These are phyloP conservation scores for Rhododendron simsii DNA, from an alignment of 148 eudicot genomes.

Conservation along the genomic window DNA sequence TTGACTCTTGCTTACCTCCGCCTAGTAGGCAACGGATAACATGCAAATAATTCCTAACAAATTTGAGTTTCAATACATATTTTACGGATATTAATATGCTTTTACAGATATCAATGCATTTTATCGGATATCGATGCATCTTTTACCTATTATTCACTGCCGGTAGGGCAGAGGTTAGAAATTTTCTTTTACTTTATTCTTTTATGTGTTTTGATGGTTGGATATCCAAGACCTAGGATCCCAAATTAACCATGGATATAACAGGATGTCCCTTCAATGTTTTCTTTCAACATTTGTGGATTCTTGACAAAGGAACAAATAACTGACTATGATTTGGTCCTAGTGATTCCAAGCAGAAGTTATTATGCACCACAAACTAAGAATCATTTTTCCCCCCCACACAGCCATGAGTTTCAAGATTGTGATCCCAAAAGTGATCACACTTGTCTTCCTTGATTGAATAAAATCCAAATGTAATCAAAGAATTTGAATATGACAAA, in stretches of 20 bases:
- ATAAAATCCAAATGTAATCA: not conserved
- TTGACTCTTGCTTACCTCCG: not conserved
- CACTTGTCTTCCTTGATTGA: not conserved
- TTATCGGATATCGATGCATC: not conserved
- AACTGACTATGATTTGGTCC: not conserved
- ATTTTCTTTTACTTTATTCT: not conserved
- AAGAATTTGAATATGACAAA: not conserved
- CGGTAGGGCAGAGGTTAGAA: not conserved
- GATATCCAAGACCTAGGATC: slow-evolving; percentile 6
- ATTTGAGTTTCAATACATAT: too few species aligned
- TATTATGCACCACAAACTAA: slow-evolving; percentile 3
- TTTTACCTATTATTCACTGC: too few species aligned
- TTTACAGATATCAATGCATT: not conserved
- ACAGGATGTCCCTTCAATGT: not conserved
- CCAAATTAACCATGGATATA: not conserved
- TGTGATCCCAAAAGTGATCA: slow-evolving; percentile 1
- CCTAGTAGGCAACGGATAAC: not conserved
- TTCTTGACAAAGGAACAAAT: slow-evolving; percentile 4
- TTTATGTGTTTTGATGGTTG: not conserved
- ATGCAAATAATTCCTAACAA: not conserved
- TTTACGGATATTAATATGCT: not conserved
- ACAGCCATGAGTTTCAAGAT: slow-evolving; percentile 7
- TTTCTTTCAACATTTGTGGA: not conserved
- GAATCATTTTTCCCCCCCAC: not conserved
- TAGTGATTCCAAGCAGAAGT: slow-evolving; percentile 5